A percentile compares a stretch with the other conserved stretches of the same genome.
Evolutionary conservation across 495 filamentous ascomycete species (phyloP).

Genomic region (Neurospora cerealis): DNA sequence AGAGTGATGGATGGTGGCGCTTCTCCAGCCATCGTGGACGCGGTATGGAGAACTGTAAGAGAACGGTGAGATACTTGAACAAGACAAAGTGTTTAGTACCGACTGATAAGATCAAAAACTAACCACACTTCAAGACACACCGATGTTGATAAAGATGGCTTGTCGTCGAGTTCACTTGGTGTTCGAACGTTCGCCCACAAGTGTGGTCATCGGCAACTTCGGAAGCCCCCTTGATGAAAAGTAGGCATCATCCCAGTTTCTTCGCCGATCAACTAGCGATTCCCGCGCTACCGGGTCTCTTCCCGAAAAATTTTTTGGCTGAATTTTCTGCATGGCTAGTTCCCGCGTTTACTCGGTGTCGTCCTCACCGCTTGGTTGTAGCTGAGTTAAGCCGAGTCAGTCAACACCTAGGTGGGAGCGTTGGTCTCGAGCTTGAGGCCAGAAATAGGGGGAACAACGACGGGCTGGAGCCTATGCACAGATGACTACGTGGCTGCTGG

Average conservation of each 20-base stretch:
- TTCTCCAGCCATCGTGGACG: not conserved
- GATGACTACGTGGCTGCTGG: not conserved
- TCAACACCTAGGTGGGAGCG: not conserved
- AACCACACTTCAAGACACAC: not conserved
- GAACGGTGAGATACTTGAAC: not conserved
- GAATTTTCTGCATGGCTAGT: not conserved
- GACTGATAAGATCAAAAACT: not conserved
- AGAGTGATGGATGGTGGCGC: not conserved
- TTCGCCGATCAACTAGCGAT: not conserved
- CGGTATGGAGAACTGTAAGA: not conserved
- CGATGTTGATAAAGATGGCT: not conserved
- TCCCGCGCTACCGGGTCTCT: not conserved
- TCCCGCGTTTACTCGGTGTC: not conserved
- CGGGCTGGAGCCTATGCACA: not conserved
- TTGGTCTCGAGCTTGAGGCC: not conserved
- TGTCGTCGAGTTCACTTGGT: not conserved
- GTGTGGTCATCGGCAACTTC: not conserved
- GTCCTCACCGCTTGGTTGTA: not conserved
- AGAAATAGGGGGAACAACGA: not conserved
- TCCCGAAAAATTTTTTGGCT: not conserved
- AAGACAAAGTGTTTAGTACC: not conserved
- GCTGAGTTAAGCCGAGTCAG: not conserved
- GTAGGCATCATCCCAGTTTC: not conserved
- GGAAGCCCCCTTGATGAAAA: not conserved
- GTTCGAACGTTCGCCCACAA: not conserved